Evolutionary conservation across 2,329 filamentous ascomycete genomes (phyloP).

Genomic region (Rhytidhysteron rufulum): DNA sequence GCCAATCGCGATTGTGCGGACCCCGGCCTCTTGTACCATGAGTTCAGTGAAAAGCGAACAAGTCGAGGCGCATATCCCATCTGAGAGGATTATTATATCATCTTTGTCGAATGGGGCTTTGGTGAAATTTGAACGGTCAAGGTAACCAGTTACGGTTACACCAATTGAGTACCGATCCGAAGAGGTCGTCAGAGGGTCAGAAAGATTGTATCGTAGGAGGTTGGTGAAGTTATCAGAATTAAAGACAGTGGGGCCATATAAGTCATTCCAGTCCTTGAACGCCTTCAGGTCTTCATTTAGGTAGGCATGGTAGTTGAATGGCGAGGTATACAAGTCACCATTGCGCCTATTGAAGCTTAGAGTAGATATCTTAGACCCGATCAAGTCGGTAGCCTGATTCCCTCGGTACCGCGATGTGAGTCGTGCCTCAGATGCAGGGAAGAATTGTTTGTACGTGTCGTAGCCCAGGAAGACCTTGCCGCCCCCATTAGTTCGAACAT

Average conservation of each 20-base stretch:
- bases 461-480: slow-evolving; percentile 44
- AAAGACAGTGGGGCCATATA: slow-evolving; percentile 32
- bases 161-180: slow-evolving; percentile 23
- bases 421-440: slow-evolving; percentile 44
- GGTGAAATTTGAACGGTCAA: slow-evolving; percentile 21
- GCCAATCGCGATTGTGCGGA: slow-evolving; percentile 42
- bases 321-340: slow-evolving; percentile 23
- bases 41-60: slow-evolving; percentile 46
- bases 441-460: slow-evolving; percentile 52
- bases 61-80: slow-evolving; percentile 45
- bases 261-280: slow-evolving; percentile 33
- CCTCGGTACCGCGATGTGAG: slow-evolving; percentile 46
- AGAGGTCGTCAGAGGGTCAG: slow-evolving; percentile 29
- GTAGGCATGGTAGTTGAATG: slow-evolving; percentile 34
- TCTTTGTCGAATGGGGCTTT: slow-evolving; percentile 33
- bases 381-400: slow-evolving; percentile 28
- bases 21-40: slow-evolving; percentile 41
- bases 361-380: slow-evolving; percentile 20
- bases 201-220: slow-evolving; percentile 37
- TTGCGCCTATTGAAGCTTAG: slow-evolving; percentile 14
- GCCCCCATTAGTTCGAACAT: slow-evolving; percentile 59
- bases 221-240: slow-evolving; percentile 36
- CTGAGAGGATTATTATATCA: slow-evolving; percentile 39
- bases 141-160: slow-evolving; percentile 28
- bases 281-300: slow-evolving; percentile 18